Percentiles rank a stretch among this genome's conserved stretches.
phyloP scores from a whole-genome alignment of 768 basidiomycete species.

The Lentinula guzmanii region DNA sequence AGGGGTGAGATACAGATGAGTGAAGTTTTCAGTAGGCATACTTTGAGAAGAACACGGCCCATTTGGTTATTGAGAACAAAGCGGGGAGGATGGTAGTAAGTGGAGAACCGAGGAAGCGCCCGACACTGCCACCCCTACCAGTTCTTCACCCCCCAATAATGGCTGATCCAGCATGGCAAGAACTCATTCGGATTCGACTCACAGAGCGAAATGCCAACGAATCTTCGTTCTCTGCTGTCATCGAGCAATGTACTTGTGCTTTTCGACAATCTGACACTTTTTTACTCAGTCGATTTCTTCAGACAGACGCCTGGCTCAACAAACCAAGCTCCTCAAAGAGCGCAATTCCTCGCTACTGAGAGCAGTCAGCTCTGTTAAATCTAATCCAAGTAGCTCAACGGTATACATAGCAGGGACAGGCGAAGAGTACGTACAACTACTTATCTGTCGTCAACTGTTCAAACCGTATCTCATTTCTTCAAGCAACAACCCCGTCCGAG shows the following conservation, averaged over 20 bases:
- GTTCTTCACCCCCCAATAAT: slow-evolving; percentile 29
- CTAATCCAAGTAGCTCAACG: slow-evolving; percentile 56
- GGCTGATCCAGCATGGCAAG: slow-evolving; percentile 84
- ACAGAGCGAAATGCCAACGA: slow-evolving; percentile 80
- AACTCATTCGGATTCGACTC: slow-evolving; percentile 71
- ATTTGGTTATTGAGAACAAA: slow-evolving; percentile 27
- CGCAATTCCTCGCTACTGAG: slow-evolving; percentile 85
- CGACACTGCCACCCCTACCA: neutral
- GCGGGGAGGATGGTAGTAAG: neutral
- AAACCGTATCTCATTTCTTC: slow-evolving; percentile 8
- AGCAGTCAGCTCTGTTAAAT: slow-evolving; percentile 70
- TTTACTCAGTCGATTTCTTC: neutral
- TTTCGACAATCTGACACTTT: slow-evolving; percentile 11
- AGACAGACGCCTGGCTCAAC: slow-evolving; percentile 91
- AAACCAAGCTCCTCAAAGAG: slow-evolving; percentile 87
- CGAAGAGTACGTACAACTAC: slow-evolving; percentile 57
- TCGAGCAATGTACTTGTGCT: slow-evolving; percentile 74
- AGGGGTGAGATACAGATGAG: neutral
- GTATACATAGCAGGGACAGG: slow-evolving; percentile 52
- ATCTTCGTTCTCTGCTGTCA: slow-evolving; percentile 74
- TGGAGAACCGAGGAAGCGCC: neutral
- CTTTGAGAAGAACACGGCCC: slow-evolving; percentile 88
- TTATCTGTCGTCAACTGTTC: slow-evolving; percentile 6
- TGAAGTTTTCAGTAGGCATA: slow-evolving; percentile 18
- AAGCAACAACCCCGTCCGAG: slow-evolving; percentile 73